phyloP scores from a whole-genome alignment of 2,329 filamentous ascomycete genomes.

The Apiospora kogelbergensis region DNA sequence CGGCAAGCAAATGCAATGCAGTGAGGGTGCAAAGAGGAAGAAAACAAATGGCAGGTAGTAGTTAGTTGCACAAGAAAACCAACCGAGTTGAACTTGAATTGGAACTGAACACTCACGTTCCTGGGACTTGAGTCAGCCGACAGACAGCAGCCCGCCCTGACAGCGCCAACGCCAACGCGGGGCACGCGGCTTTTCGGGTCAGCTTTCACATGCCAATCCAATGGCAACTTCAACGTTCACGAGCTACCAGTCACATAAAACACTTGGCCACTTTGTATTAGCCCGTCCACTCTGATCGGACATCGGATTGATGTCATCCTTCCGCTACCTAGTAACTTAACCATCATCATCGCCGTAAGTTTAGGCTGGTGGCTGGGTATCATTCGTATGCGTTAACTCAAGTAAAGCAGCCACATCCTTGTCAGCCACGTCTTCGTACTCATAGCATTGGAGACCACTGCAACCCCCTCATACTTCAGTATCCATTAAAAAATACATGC shows the following conservation, averaged over 20 bases:
- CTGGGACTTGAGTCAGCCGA: neutral
- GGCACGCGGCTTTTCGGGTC: neutral
- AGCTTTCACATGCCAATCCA: neutral
- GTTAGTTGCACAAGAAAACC: constrained; percentile 11
- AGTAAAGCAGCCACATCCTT: neutral
- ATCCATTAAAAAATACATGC: neutral
- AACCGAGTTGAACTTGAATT: neutral
- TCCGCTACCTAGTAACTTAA: neutral
- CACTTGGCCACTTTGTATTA: neutral
- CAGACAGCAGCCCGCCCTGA: neutral
- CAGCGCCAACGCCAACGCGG: neutral
- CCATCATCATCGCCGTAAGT: neutral
- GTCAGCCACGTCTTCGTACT: no score
- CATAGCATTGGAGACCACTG: no score
- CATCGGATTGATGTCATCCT: neutral
- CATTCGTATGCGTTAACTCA: neutral
- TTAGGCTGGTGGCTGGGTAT: neutral
- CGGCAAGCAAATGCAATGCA: no score
- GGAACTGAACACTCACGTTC: neutral
- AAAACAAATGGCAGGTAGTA: constrained; percentile 23
- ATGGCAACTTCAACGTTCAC: no score
- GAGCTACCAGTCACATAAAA: neutral
- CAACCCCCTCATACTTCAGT: neutral
- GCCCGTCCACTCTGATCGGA: neutral
- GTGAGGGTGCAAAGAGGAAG: neutral